Evolutionary conservation across 768 basidiomycete species (phyloP), one percentile per base, ranked within the genome.

Genomic region (Collybiopsis confluens): DNA sequence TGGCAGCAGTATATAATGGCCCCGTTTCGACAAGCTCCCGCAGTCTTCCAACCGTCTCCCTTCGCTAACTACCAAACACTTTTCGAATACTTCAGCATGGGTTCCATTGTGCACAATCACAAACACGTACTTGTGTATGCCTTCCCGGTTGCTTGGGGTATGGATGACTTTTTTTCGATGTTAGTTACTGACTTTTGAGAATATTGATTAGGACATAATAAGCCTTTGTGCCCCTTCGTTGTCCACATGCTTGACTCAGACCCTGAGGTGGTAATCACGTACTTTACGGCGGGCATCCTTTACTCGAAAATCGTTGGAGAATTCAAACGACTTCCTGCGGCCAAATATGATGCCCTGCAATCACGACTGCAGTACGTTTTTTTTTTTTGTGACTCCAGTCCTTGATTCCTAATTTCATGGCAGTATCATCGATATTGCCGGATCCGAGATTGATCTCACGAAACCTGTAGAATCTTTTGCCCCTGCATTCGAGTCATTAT

Each of bases 401-500:
- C n/a, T n/a, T n/a, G n/a, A n/a, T n/a, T n/a, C n/a, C n/a, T n/a
- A n/a, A n/a, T n/a, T n/a, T n/a, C n/a, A n/a, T n/a, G n/a, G n/a
- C n/a, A 52, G 51, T 23, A 28, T 52, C 26, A 30, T 52, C 7
- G 51, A 52, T 52, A 44, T 52, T 10, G 21, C 18, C 9, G 51
- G 46, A 4, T 5, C 5, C 6, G 27, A 24, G 4, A 33, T 38
- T 9, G 20, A 20, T 8, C 48, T 23, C 8, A 7, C 40, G 15
- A 6, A 18, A 18, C 13, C 15, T 37, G 20, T 26, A 13, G 10
- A 37, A 11, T 13, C 37, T 18, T 50, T 50, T 26, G 20, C 48
- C 21, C 36, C 15, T 11, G n/a, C 30, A 11, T 50, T 38, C n/a
- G 37, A 37, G 26, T n/a, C 30, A 5, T 35, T 50, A 5, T 38